A percentile compares a stretch with the other conserved stretches of the same genome.
These are phyloP conservation scores for Hypoxylon subgilvum DNA, from an alignment of 495 filamentous ascomycete species.

Conservation along the genomic window DNA sequence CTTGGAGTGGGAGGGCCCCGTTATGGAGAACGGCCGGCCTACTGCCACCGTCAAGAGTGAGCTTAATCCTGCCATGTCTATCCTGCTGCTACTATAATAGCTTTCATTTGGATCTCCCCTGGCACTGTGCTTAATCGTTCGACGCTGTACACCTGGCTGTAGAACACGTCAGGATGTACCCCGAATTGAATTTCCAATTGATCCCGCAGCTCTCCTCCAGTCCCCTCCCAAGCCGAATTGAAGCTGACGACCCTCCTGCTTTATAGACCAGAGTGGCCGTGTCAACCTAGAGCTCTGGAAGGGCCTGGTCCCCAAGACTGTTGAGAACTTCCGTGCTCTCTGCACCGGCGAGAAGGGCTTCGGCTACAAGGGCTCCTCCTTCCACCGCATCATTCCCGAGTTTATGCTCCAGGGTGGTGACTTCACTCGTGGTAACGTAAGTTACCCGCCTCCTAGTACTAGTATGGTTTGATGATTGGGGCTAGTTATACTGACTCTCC, in stretches of 20 bases:
- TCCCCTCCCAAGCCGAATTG: slow-evolving; percentile 15
- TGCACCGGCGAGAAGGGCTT: slow-evolving; percentile 92
- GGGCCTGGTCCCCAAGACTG: slow-evolving; percentile 84
- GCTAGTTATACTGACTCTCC: slow-evolving; percentile 15
- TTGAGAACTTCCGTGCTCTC: slow-evolving; percentile 91
- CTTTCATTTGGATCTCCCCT: not conserved
- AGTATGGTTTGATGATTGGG: not conserved
- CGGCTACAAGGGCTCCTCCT: slow-evolving; percentile 78
- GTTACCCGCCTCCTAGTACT: slow-evolving; percentile 35
- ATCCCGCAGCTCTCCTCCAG: not conserved
- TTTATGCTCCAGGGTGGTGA: slow-evolving; percentile 99
- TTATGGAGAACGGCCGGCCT: slow-evolving; percentile 63
- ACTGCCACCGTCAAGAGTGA: slow-evolving; percentile 67
- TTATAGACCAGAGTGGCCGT: slow-evolving; percentile 74
- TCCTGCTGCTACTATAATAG: slow-evolving; percentile 21
- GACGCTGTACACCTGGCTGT: too few relatives aligned
- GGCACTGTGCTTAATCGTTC: slow-evolving; percentile 21
- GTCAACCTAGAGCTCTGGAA: slow-evolving; percentile 93
- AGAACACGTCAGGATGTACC: not conserved
- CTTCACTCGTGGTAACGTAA: slow-evolving; percentile 93
- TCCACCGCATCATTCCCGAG: slow-evolving; percentile 93
- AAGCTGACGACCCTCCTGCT: slow-evolving; percentile 28
- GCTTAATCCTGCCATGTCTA: slow-evolving; percentile 41
- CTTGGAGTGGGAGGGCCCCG: slow-evolving; percentile 67
- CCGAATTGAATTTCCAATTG: not conserved